A percentile compares a stretch with the other conserved stretches of the same genome.
These are phyloP conservation scores for Tetrapisispora iriomotensis DNA, from an alignment of 805 yeast species.

Conservation along the genomic window DNA sequence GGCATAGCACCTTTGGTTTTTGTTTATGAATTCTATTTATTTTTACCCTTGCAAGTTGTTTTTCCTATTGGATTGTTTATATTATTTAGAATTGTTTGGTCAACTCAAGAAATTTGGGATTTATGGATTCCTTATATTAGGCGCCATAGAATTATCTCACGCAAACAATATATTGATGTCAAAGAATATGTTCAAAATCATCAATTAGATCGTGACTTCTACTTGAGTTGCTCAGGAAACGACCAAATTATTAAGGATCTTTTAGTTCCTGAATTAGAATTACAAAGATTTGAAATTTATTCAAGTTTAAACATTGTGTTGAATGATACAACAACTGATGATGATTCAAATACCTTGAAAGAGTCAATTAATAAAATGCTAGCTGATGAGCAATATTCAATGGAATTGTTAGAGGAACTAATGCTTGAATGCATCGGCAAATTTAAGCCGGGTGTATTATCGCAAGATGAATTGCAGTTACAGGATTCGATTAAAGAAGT, in stretches of 20 bases:
- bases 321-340: neutral
- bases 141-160: slow-evolving; percentile 1
- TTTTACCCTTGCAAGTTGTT: neutral
- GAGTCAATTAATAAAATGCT: neutral
- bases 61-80: slow-evolving; percentile 1
- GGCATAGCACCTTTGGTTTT: slow-evolving; percentile 2
- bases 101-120: slow-evolving; percentile 19
- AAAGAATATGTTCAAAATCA: neutral
- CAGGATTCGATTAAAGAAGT: slow-evolving; percentile 2
- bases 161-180: neutral
- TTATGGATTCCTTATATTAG: slow-evolving; percentile 18
- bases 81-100: slow-evolving; percentile 12
- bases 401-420: neutral
- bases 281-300: neutral
- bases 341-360: neutral
- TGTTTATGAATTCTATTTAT: neutral
- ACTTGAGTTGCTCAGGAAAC: neutral
- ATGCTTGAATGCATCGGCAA: neutral
- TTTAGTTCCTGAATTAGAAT: neutral
- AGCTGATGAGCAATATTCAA: neutral
- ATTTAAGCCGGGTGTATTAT: neutral
- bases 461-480: neutral
- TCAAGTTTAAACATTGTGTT: neutral
- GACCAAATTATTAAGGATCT: neutral
- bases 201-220: neutral